phyloP scores from a whole-genome alignment of 139 green algal species.

The Chlamydomonas sp. region DNA sequence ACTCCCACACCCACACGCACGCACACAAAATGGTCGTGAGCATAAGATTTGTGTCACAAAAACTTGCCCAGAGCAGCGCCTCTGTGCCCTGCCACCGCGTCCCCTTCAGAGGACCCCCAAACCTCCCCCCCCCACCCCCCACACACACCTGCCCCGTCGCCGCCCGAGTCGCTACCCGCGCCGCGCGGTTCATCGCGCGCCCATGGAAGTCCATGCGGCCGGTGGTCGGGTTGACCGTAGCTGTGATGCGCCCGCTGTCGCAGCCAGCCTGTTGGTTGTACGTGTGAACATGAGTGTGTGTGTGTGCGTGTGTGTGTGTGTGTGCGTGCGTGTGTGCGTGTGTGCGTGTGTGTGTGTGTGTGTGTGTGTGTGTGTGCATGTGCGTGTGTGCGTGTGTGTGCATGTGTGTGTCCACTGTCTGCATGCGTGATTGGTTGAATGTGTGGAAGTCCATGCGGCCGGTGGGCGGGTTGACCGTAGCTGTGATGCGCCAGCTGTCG shows the following conservation, averaged over 20 bases:
- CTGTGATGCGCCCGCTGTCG: background rate
- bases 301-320: background rate
- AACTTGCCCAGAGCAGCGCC: no score
- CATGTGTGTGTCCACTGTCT: no score
- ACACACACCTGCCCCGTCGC: constrained; percentile 16
- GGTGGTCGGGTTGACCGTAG: constrained; percentile 10
- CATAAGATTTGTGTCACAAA: no score
- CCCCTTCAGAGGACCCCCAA: no score
- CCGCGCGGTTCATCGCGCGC: constrained; percentile 20
- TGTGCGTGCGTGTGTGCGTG: no score
- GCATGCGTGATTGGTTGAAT: background rate
- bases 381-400: no score
- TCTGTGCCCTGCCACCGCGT: no score
- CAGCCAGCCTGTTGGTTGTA: constrained; percentile 17
- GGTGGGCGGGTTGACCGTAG: constrained; percentile 8
- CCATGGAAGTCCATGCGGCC: constrained; percentile 26
- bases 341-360: no score
- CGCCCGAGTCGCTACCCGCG: constrained; percentile 9
- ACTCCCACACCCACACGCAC: no score
- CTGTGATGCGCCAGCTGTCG: background rate
- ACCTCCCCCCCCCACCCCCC: no score
- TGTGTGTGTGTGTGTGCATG: no score
- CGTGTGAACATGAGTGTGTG: background rate
- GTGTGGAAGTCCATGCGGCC: constrained; percentile 23
- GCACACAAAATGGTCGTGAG: no score